phyloP scores from a whole-genome alignment of 371 early-diverging fungal genomes.

The Mortierella sp. region DNA sequence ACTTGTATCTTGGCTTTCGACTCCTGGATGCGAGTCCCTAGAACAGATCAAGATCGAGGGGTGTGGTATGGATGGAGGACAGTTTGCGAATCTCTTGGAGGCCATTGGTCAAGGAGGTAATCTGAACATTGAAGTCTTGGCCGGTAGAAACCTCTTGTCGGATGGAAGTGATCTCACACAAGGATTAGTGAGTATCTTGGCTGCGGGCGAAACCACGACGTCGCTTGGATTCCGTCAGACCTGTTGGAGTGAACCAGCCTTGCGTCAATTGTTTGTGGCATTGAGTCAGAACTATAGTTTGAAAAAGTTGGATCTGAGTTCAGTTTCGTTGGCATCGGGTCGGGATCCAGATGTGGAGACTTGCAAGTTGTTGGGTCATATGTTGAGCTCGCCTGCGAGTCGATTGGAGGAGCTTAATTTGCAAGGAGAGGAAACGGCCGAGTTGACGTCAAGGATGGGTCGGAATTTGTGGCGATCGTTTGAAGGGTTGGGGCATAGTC shows the following conservation, averaged over 20 bases:
- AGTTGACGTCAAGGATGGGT: constrained; percentile 43
- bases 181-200: constrained; percentile 29
- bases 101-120: constrained; percentile 42
- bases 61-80: constrained; percentile 50
- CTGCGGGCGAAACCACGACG: constrained; percentile 33
- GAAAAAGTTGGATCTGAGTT: constrained; percentile 36
- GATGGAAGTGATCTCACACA: constrained; percentile 43
- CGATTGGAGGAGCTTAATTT: constrained; percentile 45
- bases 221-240: constrained; percentile 47
- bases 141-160: constrained; percentile 43
- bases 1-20: constrained; percentile 39
- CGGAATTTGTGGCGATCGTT: constrained; percentile 49
- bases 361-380: constrained; percentile 46
- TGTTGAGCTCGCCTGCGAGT: constrained; percentile 32
- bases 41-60: constrained; percentile 43
- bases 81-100: constrained; percentile 42
- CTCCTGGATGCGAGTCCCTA: constrained; percentile 28
- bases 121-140: constrained; percentile 29
- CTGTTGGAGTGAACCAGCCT: constrained; percentile 47
- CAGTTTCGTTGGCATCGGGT: constrained; percentile 45
- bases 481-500: constrained; percentile 37
- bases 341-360: constrained; percentile 52
- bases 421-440: constrained; percentile 43
- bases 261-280: constrained; percentile 40
- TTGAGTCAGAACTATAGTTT: constrained; percentile 40